Percentiles rank a stretch among this genome's conserved stretches.
These are phyloP conservation scores for Gynochthodes officinalis DNA, from an alignment of 257 asterid species.

Conservation along the genomic window DNA sequence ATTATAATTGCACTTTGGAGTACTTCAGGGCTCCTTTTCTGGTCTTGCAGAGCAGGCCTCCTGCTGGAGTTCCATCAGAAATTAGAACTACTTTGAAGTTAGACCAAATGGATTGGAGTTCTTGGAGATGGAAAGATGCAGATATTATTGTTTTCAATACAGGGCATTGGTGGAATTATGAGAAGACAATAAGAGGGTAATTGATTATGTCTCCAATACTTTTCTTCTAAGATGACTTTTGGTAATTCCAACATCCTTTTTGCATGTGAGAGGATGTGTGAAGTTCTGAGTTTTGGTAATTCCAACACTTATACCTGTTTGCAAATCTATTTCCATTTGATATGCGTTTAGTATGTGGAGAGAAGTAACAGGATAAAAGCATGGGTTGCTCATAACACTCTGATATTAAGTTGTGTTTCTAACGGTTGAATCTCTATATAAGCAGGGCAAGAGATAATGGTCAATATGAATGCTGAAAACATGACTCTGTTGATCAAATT, in stretches of 20 bases:
- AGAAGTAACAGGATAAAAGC: not conserved
- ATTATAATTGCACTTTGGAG: slow-evolving; percentile 84
- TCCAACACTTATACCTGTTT: not conserved
- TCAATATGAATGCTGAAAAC: not conserved
- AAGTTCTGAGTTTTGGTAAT: not conserved
- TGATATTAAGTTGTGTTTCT: not conserved
- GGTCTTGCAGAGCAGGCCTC: slow-evolving; percentile 89
- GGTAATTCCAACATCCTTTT: not conserved
- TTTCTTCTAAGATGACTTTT: not conserved
- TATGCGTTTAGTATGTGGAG: not conserved
- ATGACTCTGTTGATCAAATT: not conserved
- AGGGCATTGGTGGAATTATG: slow-evolving; percentile 94
- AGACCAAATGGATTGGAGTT: slow-evolving; percentile 81
- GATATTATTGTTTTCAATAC: slow-evolving; percentile 78
- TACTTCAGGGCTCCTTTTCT: slow-evolving; percentile 91
- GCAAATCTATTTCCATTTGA: not conserved
- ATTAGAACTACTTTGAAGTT: slow-evolving; percentile 70
- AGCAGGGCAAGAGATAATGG: not conserved
- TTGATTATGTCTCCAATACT: not conserved
- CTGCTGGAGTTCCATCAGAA: slow-evolving; percentile 34
- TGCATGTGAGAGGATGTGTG: not conserved
- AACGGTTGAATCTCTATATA: not conserved
- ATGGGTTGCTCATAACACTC: not conserved
- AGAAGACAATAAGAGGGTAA: slow-evolving; percentile 93
- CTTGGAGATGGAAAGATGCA: slow-evolving; percentile 69